Evolutionary conservation across 140 eudicot species (phyloP).

Genomic region (Eryngium alpinum): DNA sequence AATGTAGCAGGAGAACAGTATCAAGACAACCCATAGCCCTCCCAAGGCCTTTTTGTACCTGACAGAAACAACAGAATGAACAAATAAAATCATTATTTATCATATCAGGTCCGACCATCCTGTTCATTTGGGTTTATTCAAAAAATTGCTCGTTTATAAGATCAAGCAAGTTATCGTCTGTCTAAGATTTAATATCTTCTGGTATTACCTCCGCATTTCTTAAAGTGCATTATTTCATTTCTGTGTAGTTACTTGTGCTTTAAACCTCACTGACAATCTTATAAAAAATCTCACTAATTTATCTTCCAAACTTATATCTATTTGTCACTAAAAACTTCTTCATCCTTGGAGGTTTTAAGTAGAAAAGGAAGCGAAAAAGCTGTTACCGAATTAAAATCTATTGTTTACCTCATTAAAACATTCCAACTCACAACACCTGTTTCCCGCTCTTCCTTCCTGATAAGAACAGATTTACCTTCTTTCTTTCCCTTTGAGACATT

Average conservation of each 20-base stretch:
- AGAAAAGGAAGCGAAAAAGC: neutral
- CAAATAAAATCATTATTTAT: neutral
- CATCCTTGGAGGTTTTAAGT: neutral
- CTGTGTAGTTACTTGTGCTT: neutral
- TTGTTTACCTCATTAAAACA: slow-evolving; percentile 58
- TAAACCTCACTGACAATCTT: neutral
- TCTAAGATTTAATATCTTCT: neutral
- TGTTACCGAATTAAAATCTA: neutral
- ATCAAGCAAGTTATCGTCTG: neutral
- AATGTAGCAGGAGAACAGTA: slow-evolving; percentile 60
- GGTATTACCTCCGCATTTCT: neutral
- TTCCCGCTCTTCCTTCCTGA: slow-evolving; percentile 91
- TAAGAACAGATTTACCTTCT: slow-evolving; percentile 64
- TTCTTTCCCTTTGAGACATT: slow-evolving; percentile 38
- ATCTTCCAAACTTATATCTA: neutral
- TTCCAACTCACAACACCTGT: slow-evolving; percentile 92
- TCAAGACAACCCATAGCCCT: slow-evolving; percentile 78
- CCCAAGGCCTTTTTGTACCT: slow-evolving; percentile 88
- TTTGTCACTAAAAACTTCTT: neutral
- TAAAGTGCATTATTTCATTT: neutral
- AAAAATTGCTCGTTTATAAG: neutral
- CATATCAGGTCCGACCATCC: neutral
- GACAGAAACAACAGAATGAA: slow-evolving; percentile 15
- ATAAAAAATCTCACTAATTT: neutral
- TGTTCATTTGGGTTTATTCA: neutral